Base-by-base conservation (phyloP, 768 basidiomycete species). In the Suillus luteus region DNA sequence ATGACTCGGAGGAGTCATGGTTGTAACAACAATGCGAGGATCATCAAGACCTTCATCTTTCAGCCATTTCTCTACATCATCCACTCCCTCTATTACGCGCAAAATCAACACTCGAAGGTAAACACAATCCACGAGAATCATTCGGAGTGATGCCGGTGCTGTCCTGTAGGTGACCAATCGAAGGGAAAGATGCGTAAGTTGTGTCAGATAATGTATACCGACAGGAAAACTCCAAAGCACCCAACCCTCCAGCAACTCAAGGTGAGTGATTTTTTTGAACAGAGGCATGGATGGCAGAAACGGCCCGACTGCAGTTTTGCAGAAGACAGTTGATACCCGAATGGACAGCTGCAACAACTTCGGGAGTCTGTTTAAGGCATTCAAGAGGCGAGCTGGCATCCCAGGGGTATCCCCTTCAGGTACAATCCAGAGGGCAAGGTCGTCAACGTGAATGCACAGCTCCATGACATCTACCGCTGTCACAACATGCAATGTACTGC, bases 221-320 rank as follows among this genome's bases (percentile, higher is more conserved):
- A 43, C 41, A 24, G 33, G 27, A 41, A 33, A 59, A 11, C 58
- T 10, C 58, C 58, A 59, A 24, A 59, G 58, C 11, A 59, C 58
- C 58, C 58, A 59, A 15, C 58, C 37, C 3, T 59, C 58, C 7
- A 59, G 19, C 22, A 59, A 17, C 24, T 59, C 40, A 41, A 59
- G 58, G 12, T 59, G 58, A 12, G 58, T 59, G 19, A 59, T 31
- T 24, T 27, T 41, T 7, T 11, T 59, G 22, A 59, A 59, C 4
- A 59, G 7, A 14, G 24, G 38, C 9, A 59, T 43, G 38, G 58
- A 41, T 40, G 58, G 58, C n/a, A 59, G 58, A 40, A 17, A 41
- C 3, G 58, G 58, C 3, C 27, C 27, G 27, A 7, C 5, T 14
- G 40, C 22, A 3, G 5, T 22, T 24, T n/a, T 19, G 58, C 58